These are phyloP conservation scores for Phytomonas sp. DNA, from an alignment of 208 protist genomes.

Conservation along the genomic window DNA sequence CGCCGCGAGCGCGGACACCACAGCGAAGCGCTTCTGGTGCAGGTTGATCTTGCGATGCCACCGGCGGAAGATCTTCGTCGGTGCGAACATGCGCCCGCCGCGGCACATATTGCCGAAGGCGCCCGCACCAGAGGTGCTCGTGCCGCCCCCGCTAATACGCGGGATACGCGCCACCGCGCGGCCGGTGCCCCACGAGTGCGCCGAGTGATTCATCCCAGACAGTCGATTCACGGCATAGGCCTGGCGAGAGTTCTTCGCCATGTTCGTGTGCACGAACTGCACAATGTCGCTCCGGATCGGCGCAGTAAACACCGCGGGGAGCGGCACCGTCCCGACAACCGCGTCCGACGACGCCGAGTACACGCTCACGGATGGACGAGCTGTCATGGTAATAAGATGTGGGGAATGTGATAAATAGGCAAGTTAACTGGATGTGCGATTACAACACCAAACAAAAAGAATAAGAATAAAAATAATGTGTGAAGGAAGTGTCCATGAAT, in stretches of 20 bases:
- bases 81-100: conserved; percentile 98
- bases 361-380: conserved; percentile 80
- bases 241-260: conserved; percentile 98
- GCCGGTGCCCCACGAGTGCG: conserved; percentile 99
- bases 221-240: conserved; percentile 92
- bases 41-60: conserved; percentile 97
- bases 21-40: conserved; percentile 96
- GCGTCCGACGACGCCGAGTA: conserved; percentile 77
- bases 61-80: conserved; percentile 96
- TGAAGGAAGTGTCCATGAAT: no score
- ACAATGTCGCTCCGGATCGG: conserved; percentile 83
- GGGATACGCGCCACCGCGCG: conserved; percentile 99
- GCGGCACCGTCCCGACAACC: conserved; percentile 60
- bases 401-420: not conserved
- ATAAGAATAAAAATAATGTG: no score
- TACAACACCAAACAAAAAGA: no score
- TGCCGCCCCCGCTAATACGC: conserved; percentile 97
- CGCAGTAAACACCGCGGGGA: conserved; percentile 80
- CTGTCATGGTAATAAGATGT: conserved; percentile 40
- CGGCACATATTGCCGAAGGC: conserved; percentile 99
- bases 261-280: conserved; percentile 94
- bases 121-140: conserved; percentile 96
- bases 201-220: conserved; percentile 95
- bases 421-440: no score
- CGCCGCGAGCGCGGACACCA: conserved; percentile 96